phyloP scores from a whole-genome alignment of 345 rosid species.

The Noccaea caerulescens region DNA sequence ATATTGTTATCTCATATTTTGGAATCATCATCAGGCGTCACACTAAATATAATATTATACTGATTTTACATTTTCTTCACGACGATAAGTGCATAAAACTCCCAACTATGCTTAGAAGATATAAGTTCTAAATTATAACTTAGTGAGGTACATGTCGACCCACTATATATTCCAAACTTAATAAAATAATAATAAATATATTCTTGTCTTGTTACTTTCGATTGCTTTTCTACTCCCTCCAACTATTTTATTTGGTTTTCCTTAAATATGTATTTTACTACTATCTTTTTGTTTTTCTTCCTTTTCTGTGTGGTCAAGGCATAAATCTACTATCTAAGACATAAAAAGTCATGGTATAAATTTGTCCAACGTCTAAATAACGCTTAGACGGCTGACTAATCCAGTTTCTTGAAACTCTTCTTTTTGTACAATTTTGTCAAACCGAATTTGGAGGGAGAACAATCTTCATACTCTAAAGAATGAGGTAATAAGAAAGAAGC shows the following conservation, averaged over 20 bases:
- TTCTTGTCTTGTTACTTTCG: constrained; percentile 27
- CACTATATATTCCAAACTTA: constrained; percentile 24
- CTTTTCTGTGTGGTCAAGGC: too few species aligned
- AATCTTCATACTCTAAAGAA: background rate
- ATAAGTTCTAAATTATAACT: background rate
- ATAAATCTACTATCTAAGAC: too few species aligned
- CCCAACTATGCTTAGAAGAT: background rate
- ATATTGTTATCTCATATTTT: too few species aligned
- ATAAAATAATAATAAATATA: background rate
- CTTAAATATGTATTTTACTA: background rate
- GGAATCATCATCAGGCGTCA: background rate
- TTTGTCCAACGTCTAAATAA: too few species aligned
- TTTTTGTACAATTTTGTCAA: background rate
- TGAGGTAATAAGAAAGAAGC: background rate
- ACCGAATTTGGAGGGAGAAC: background rate
- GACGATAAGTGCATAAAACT: constrained; percentile 4
- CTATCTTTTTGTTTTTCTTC: too few species aligned
- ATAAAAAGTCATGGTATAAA: too few species aligned
- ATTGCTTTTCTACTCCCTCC: constrained; percentile 1
- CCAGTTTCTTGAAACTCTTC: background rate
- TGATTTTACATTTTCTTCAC: constrained; percentile 1
- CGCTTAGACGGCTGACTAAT: too few species aligned
- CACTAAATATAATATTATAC: background rate
- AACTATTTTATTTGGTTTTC: background rate
- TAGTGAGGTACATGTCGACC: constrained; percentile 37